phyloP scores from a whole-genome alignment of 768 basidiomycete species.

The Leccinum disarticulatum region DNA sequence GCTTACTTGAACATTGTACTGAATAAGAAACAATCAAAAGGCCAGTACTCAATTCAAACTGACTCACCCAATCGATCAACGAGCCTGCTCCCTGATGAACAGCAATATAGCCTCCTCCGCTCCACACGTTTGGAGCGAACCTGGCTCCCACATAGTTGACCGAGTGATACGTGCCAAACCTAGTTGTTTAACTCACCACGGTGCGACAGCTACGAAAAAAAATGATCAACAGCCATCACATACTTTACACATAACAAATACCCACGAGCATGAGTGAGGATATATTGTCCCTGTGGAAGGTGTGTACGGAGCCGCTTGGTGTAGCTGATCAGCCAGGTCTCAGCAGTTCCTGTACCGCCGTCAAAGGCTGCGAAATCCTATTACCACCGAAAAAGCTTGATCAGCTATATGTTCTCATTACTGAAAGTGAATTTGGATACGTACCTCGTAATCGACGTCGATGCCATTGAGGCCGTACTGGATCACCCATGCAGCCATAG shows the following conservation, averaged over 20 bases:
- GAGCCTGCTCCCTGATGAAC: constrained; percentile 39
- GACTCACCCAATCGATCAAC: constrained; percentile 45
- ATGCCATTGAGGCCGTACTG: constrained; percentile 50
- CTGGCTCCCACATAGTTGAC: constrained; percentile 6
- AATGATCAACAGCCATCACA: background rate
- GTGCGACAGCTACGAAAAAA: constrained; percentile 16
- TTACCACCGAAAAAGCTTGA: background rate
- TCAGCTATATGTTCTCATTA: background rate
- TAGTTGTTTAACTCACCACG: constrained; percentile 15
- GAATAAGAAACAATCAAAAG: background rate
- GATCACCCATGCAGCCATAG: constrained; percentile 47
- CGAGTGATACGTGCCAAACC: background rate
- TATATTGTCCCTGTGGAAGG: constrained; percentile 23
- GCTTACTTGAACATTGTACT: constrained; percentile 42
- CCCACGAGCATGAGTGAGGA: constrained; percentile 35
- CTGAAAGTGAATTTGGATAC: too few relatives aligned
- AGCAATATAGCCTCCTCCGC: constrained; percentile 38
- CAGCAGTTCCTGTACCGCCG: constrained; percentile 38
- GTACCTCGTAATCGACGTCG: constrained; percentile 54
- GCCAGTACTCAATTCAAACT: background rate
- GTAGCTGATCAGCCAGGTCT: constrained; percentile 35
- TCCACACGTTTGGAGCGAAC: constrained; percentile 23
- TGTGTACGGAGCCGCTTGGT: constrained; percentile 33
- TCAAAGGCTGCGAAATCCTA: constrained; percentile 37
- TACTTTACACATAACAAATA: background rate